phyloP scores from a whole-genome alignment of 345 rosid genomes.

The thale cress (Arabidopsis thaliana) region TAIR10.1 NC_003070.9:21751501-21752000 shows the following conservation, averaged over 20 bases:
- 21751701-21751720: not conserved
- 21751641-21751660: rapidly evolving
- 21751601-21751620: not conserved
- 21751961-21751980: no score
- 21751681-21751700: not conserved
- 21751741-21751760: not conserved
- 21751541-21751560: not conserved
- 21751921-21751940: no score
- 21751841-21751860: not conserved
- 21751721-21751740: not conserved
- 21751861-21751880: not conserved
- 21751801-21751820: not conserved
- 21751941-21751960: no score
- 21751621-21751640: not conserved
- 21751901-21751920: no score
- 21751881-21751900: not conserved
- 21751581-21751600: not conserved
- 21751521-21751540: not conserved
- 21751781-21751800: not conserved
- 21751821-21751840: not conserved
- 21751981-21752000: no score
- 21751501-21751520: not conserved
- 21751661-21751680: not conserved
- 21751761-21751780: not conserved
- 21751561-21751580: not conserved